phyloP scores from a whole-genome alignment of 257 asterid genomes.

The Capsicum pubescens region DNA sequence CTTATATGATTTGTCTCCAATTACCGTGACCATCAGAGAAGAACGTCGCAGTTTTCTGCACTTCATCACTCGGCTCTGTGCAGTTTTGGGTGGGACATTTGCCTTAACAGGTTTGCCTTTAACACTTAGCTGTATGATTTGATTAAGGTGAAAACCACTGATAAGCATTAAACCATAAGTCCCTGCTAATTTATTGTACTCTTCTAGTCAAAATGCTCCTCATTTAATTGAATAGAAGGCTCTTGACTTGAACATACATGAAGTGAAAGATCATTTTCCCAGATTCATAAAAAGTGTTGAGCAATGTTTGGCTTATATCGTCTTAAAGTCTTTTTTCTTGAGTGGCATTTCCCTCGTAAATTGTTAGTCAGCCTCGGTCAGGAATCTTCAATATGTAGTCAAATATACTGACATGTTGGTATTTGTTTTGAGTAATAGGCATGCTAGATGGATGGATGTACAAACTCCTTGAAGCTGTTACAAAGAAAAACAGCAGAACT shows the following conservation, averaged over 20 bases:
- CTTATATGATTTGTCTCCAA: constrained; percentile 94
- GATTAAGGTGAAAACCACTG: constrained; percentile 4
- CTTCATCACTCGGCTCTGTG: constrained; percentile 95
- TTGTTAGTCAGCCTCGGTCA: not conserved
- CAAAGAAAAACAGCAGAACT: constrained; percentile 66
- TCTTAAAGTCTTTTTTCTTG: not conserved
- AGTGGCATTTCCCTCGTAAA: not conserved
- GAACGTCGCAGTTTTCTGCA: constrained; percentile 99
- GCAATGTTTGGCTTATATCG: not conserved
- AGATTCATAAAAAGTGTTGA: not conserved
- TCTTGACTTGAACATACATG: not conserved
- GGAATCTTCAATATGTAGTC: not conserved
- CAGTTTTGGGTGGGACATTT: constrained; percentile 97
- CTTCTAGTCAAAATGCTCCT: constrained; percentile 3
- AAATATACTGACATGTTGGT: not conserved
- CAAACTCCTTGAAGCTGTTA: constrained; percentile 68
- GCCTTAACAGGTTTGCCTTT: constrained; percentile 81
- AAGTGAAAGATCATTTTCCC: constrained; percentile 17
- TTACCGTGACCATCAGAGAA: constrained; percentile 93
- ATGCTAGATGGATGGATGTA: constrained; percentile 97
- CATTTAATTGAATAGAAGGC: not conserved
- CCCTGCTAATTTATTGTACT: not conserved
- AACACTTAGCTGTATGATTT: not conserved
- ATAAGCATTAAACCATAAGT: not conserved
- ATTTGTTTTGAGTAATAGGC: constrained; percentile 51